Evolutionary conservation across 805 yeast species (phyloP).

Genomic region (Teunomyces gatunensis): DNA sequence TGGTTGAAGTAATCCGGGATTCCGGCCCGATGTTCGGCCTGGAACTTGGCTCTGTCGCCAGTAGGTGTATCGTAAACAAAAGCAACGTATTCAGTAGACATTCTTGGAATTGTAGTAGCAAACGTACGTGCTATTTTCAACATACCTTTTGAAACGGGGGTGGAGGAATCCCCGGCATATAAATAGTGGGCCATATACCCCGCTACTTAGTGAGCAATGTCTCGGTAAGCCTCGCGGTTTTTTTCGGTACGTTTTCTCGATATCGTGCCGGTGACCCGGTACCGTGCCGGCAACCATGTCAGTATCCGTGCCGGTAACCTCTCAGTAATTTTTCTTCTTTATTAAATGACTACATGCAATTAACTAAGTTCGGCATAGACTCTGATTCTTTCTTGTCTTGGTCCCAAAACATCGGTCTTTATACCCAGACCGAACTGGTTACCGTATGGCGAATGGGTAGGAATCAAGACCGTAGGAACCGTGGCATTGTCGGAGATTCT

Average conservation of each 20-base stretch:
- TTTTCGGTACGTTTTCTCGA: no score
- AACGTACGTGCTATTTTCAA: background rate
- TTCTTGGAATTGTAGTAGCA: constrained; percentile 6
- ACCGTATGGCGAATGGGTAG: constrained; percentile 41
- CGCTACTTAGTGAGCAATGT: no score
- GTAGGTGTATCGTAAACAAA: constrained; percentile 69
- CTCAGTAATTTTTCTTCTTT: background rate
- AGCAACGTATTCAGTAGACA: constrained; percentile 43
- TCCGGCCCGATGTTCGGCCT: constrained; percentile 53
- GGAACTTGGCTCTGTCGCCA: constrained; percentile 50
- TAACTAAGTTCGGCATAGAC: constrained; percentile 27
- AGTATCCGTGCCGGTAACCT: no score
- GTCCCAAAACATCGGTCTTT: constrained; percentile 42
- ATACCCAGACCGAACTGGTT: constrained; percentile 44
- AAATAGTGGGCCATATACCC: background rate
- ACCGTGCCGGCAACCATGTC: no score
- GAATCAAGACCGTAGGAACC: constrained; percentile 33
- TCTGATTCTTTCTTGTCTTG: constrained; percentile 42
- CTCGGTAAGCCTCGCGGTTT: no score
- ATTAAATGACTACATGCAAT: background rate
- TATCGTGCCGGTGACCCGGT: no score
- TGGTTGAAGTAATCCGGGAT: constrained; percentile 40
- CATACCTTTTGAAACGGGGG: background rate
- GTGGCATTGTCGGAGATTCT: constrained; percentile 27
- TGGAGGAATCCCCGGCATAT: background rate